A percentile compares a stretch with the other conserved stretches of the same genome.
Conservation (phyloP, 164 flowering plant species). For the Annona squamosa region DNA sequence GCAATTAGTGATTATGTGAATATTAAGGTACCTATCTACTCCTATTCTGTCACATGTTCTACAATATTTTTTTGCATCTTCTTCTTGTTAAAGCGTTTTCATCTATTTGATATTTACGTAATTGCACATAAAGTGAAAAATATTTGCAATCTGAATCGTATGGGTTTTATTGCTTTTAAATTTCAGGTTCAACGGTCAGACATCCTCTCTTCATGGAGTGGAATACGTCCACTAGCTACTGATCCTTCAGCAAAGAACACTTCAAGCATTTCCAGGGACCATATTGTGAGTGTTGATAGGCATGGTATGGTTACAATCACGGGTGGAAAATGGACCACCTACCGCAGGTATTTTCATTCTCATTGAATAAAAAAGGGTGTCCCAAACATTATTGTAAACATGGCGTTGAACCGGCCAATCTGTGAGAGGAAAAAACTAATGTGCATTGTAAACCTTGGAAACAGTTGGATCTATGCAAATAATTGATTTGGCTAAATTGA, state of each 20-base stretch:
- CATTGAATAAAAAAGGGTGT: not conserved
- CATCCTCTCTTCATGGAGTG: conserved; percentile 25
- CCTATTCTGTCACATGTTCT: not conserved
- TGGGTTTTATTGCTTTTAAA: not conserved
- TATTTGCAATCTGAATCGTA: not conserved
- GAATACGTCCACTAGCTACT: conserved; percentile 24
- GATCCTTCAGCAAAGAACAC: conserved; percentile 24
- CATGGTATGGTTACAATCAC: conserved; percentile 22
- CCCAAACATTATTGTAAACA: too few species aligned
- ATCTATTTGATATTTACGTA: not conserved
- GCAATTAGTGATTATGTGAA: not conserved
- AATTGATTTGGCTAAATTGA: too few species aligned
- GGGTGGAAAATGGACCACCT: conserved; percentile 27
- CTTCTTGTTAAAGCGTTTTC: not conserved
- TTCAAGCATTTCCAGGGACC: conserved; percentile 26
- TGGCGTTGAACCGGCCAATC: too few species aligned
- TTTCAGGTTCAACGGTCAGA: conserved; percentile 18
- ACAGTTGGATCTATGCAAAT: too few species aligned
- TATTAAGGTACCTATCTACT: not conserved
- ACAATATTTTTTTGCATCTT: not conserved
- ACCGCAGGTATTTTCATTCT: conserved; percentile 14
- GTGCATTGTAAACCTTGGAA: too few species aligned
- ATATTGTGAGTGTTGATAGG: conserved; percentile 17
- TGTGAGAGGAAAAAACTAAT: too few species aligned
- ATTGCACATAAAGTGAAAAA: not conserved